Evolutionary conservation across 2,329 filamentous ascomycete species (phyloP), one percentile per base, ranked within the genome.

Genomic region (Gremmenia infestans): DNA sequence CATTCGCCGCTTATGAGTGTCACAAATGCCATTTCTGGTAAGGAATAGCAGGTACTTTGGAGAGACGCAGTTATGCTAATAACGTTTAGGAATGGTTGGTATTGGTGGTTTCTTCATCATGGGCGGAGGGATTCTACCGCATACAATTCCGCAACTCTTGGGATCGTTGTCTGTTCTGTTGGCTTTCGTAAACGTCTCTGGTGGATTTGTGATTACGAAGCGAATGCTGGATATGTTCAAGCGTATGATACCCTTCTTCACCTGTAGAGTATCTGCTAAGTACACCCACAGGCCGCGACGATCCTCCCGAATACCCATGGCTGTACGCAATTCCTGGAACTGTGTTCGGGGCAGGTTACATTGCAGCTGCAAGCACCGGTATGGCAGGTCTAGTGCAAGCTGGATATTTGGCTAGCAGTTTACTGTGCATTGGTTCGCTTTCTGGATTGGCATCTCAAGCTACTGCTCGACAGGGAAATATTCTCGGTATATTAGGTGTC

Each of bases 181-280:
- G 19, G 91, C 91, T 0, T 96, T 94, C 68, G 88, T 95, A 60
- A 96, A 96, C 62, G 85, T 96, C 2, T 87, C 88, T 0, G 91
- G 91, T 56, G 91, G 91, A 0, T 96, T 96, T 59, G 88, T 95
- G 45, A 90, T 96, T 57, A 95, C 91, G 3, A 95, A 95, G 74
- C 81, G 91, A 60, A 96, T 96, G 91, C 77, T 96, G 45, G 91
- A 96, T 70, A 93, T 93, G 89, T 93, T 93, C 70, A 88, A 88
- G 68, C 81, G 88, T 78, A 67, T 65, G 80, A 28, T 17, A 32
- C 70, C 5, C 12, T 23, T 15, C 2, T 14, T 8, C 40, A 6
- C 4, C 17, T 12, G 19, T 50, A 3, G 0, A 4, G 32, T 15
- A 14, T 50, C 25, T 17, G 42, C 17, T 42, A 25, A 54, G 52